phyloP scores from a whole-genome alignment of 495 filamentous ascomycete species.

The Pseudomonodictys pantanalensis region DNA sequence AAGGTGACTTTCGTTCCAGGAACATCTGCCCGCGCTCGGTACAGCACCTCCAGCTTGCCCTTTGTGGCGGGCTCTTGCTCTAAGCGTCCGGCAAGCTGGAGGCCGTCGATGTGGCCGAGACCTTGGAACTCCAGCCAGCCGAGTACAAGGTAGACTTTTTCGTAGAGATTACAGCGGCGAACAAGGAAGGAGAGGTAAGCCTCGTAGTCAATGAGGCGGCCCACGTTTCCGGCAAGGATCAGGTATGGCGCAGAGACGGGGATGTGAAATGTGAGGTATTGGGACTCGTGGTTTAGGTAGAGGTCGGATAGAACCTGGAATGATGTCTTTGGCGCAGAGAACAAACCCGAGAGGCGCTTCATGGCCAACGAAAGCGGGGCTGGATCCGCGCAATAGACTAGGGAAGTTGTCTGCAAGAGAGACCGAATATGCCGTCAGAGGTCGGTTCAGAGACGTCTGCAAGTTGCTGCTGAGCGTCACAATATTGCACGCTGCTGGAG shows the following conservation, averaged over 20 bases:
- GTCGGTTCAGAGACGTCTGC: no score
- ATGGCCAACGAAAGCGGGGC: not conserved
- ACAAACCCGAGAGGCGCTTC: conserved; percentile 17
- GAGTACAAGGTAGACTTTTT: conserved; percentile 52
- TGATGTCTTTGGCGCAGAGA: conserved; percentile 5
- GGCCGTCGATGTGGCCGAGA: conserved; percentile 38
- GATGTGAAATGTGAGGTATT: conserved; percentile 51
- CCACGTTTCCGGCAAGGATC: conserved; percentile 59
- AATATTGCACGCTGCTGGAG: no score
- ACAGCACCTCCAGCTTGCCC: conserved; percentile 48
- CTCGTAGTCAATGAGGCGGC: conserved; percentile 53
- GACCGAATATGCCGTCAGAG: not conserved
- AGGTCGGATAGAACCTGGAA: conserved; percentile 59
- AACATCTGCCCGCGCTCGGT: conserved; percentile 45
- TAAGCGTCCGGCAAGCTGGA: conserved; percentile 47
- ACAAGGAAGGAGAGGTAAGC: conserved; percentile 52
- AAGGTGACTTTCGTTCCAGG: conserved; percentile 45
- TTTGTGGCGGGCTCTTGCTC: conserved; percentile 47
- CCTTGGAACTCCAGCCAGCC: conserved; percentile 63
- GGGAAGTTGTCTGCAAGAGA: not conserved
- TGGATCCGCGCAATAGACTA: not conserved
- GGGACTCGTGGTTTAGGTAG: conserved; percentile 54
- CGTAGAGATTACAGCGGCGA: conserved; percentile 46
- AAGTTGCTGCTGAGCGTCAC: no score
- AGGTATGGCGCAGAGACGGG: conserved; percentile 50